phyloP scores from a whole-genome alignment of 2,329 filamentous ascomycete species.

The Ceratocystis cacaofunesta region DNA sequence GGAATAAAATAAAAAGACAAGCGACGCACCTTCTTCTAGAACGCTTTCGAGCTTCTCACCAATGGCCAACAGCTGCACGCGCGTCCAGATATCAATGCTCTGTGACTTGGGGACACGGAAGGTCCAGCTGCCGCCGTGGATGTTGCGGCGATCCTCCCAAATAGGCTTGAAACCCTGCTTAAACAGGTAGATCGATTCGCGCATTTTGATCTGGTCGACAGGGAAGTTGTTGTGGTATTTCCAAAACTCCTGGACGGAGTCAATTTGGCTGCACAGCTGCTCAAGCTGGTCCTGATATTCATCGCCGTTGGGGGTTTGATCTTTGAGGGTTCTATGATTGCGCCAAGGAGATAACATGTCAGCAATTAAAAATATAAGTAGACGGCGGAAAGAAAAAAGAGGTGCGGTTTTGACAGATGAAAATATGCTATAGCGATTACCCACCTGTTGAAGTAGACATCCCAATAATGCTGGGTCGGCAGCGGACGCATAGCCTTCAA shows the following conservation, averaged over 20 bases:
- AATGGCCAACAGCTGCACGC: slow-evolving; percentile 66
- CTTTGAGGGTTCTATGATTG: slow-evolving; percentile 29
- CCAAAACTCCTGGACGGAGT: slow-evolving; percentile 76
- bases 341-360: background rate
- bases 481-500: slow-evolving; percentile 57
- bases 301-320: slow-evolving; percentile 29
- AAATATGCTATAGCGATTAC: slow-evolving; percentile 13
- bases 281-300: slow-evolving; percentile 43
- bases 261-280: slow-evolving; percentile 50
- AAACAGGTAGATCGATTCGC: slow-evolving; percentile 66
- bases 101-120: slow-evolving; percentile 72
- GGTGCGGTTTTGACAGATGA: background rate
- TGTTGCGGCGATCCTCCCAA: slow-evolving; percentile 78
- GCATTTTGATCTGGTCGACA: slow-evolving; percentile 59
- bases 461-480: slow-evolving; percentile 67
- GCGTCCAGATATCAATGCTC: slow-evolving; percentile 63
- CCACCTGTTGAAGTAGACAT: slow-evolving; percentile 52
- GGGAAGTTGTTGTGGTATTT: slow-evolving; percentile 70
- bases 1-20: background rate
- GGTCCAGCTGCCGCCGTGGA: slow-evolving; percentile 77
- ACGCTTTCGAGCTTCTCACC: slow-evolving; percentile 65
- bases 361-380: background rate
- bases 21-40: slow-evolving; percentile 48
- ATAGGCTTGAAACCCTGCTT: slow-evolving; percentile 62
- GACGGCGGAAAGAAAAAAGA: background rate